These are phyloP conservation scores for Beverwykella pulmonaria DNA, from an alignment of 495 filamentous ascomycete species.

Conservation along the genomic window DNA sequence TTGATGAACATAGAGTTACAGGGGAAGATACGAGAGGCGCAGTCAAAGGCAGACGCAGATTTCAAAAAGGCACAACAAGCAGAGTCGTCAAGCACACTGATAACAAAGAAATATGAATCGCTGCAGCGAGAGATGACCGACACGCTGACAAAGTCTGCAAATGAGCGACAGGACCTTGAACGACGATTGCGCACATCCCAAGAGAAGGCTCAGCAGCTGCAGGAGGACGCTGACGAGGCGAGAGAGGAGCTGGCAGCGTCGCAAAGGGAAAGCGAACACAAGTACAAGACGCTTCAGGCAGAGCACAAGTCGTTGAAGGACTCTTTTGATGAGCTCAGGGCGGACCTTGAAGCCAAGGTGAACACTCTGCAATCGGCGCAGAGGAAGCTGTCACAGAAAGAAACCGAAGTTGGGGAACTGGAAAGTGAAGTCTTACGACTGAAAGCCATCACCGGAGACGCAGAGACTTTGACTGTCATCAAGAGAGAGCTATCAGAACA, in stretches of 20 bases:
- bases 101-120: constrained; percentile 69
- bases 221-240: constrained; percentile 79
- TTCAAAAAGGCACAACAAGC: constrained; percentile 76
- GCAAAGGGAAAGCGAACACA: constrained; percentile 70
- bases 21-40: constrained; percentile 76
- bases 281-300: constrained; percentile 69
- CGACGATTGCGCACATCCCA: constrained; percentile 68
- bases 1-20: constrained; percentile 73
- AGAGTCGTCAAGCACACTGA: constrained; percentile 69
- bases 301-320: constrained; percentile 68
- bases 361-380: constrained; percentile 65
- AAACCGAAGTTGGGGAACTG: constrained; percentile 68
- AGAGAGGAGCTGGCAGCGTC: constrained; percentile 69
- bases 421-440: constrained; percentile 81
- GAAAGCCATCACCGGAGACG: constrained; percentile 82
- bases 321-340: constrained; percentile 69
- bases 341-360: constrained; percentile 68
- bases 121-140: constrained; percentile 73
- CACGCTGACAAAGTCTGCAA: constrained; percentile 63
- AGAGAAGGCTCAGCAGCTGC: constrained; percentile 69
- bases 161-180: constrained; percentile 71
- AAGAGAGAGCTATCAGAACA: constrained; percentile 88
- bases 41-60: constrained; percentile 76
- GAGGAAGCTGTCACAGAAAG: constrained; percentile 65
- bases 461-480: constrained; percentile 77